Conservation (phyloP, 768 basidiomycete species). For the Amanita phalloides region DNA sequence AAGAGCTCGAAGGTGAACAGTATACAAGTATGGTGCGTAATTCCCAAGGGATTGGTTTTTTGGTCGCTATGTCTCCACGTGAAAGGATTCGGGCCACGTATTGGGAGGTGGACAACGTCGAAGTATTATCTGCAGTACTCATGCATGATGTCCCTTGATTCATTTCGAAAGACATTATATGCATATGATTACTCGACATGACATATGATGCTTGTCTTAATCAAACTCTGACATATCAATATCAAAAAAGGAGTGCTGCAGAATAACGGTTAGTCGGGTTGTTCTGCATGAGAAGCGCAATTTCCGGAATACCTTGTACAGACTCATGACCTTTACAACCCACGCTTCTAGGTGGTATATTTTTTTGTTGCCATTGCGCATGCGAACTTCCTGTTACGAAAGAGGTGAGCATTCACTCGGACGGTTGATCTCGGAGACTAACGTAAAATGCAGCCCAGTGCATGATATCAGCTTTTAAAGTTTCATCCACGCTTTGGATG, state of each 20-base stretch:
- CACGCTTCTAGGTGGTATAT: slow-evolving; percentile 97
- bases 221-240: slow-evolving; percentile 55
- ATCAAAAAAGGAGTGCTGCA: slow-evolving; percentile 50
- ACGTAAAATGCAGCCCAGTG: slow-evolving; percentile 98
- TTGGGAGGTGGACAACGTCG: too few relatives aligned
- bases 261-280: slow-evolving; percentile 3
- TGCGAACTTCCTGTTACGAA: slow-evolving; percentile 73
- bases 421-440: slow-evolving; percentile 16
- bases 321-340: slow-evolving; percentile 92
- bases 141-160: too few relatives aligned
- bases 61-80: too few relatives aligned
- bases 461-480: slow-evolving; percentile 85
- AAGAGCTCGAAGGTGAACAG: too few relatives aligned
- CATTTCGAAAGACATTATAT: neutral
- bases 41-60: too few relatives aligned
- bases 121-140: too few relatives aligned
- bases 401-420: neutral
- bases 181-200: neutral
- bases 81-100: too few relatives aligned
- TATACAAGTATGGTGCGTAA: too few relatives aligned
- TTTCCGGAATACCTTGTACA: slow-evolving; percentile 54
- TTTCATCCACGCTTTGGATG: slow-evolving; percentile 82
- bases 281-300: neutral
- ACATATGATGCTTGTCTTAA: slow-evolving; percentile 10
- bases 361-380: slow-evolving; percentile 80